phyloP scores from a whole-genome alignment of 106 monocot genomes.

The Allium fistulosum region DNA sequence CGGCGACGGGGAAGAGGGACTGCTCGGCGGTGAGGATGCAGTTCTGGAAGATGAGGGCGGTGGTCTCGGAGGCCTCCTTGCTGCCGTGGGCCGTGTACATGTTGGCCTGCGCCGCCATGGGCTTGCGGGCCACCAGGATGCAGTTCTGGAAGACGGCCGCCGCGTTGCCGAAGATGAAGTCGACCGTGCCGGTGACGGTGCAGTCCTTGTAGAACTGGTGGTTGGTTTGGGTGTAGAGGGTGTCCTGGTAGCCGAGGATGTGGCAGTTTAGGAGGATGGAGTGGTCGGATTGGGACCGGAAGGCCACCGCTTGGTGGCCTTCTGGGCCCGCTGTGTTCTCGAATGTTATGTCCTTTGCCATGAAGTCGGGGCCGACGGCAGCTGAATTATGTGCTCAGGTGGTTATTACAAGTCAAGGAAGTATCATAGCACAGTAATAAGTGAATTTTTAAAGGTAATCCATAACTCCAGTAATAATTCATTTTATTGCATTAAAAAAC shows the following conservation, averaged over 20 bases:
- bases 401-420: no score
- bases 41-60: conserved; percentile 47
- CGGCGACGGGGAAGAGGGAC: not conserved
- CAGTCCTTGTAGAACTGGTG: conserved; percentile 68
- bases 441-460: no score
- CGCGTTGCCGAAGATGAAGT: conserved; percentile 78
- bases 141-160: conserved; percentile 57
- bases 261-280: conserved; percentile 56
- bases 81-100: conserved; percentile 76
- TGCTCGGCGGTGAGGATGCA: conserved; percentile 59
- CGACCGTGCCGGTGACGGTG: conserved; percentile 67
- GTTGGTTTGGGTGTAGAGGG: conserved; percentile 53
- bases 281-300: conserved; percentile 39
- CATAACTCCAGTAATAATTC: no score
- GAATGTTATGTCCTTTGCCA: conserved; percentile 31
- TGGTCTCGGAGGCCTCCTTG: conserved; percentile 26
- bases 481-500: no score
- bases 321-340: conserved; percentile 67
- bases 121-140: conserved; percentile 33
- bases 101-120: conserved; percentile 63
- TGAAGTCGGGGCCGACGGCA: conserved; percentile 27
- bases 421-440: no score
- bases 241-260: conserved; percentile 78
- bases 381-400: conserved; percentile 3
- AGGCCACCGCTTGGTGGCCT: conserved; percentile 84